Percentiles rank a stretch among this genome's conserved stretches.
These are phyloP conservation scores for Taiozyma sp. DNA, from an alignment of 1,139 yeast genomes.

Conservation along the genomic window DNA sequence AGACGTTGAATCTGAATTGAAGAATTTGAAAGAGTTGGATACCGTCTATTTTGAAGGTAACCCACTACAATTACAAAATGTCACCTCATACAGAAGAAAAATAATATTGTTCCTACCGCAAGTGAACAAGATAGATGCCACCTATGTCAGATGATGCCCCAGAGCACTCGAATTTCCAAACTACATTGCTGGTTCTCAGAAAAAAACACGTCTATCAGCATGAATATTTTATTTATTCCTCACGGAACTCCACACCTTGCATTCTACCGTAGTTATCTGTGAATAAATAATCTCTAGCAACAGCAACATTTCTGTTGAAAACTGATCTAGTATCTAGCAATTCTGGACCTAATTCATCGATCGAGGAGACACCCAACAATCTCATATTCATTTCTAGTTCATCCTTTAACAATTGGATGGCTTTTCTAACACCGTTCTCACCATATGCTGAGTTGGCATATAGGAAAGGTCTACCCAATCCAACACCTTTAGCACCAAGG, in stretches of 20 bases:
- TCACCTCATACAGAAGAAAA: slow-evolving; percentile 83
- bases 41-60: slow-evolving; percentile 96
- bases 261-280: slow-evolving; percentile 38
- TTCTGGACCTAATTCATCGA: slow-evolving; percentile 57
- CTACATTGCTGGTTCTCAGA: too few species aligned
- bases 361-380: slow-evolving; percentile 66
- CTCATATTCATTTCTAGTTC: slow-evolving; percentile 90
- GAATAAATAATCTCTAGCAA: slow-evolving; percentile 44
- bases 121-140: slow-evolving; percentile 88
- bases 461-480: slow-evolving; percentile 67
- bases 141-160: slow-evolving; percentile 42
- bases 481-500: slow-evolving; percentile 74
- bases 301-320: slow-evolving; percentile 34
- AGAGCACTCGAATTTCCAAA: too few species aligned
- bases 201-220: not conserved
- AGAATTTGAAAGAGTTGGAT: slow-evolving; percentile 60
- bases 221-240: not conserved
- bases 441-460: slow-evolving; percentile 74
- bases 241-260: slow-evolving; percentile 30
- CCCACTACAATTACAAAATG: slow-evolving; percentile 71
- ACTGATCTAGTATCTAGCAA: slow-evolving; percentile 41
- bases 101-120: slow-evolving; percentile 65
- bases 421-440: slow-evolving; percentile 72
- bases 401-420: slow-evolving; percentile 72
- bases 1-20: slow-evolving; percentile 63